Conservation (phyloP, 495 filamentous ascomycete species). For the Jackrogersella multiformis region DNA sequence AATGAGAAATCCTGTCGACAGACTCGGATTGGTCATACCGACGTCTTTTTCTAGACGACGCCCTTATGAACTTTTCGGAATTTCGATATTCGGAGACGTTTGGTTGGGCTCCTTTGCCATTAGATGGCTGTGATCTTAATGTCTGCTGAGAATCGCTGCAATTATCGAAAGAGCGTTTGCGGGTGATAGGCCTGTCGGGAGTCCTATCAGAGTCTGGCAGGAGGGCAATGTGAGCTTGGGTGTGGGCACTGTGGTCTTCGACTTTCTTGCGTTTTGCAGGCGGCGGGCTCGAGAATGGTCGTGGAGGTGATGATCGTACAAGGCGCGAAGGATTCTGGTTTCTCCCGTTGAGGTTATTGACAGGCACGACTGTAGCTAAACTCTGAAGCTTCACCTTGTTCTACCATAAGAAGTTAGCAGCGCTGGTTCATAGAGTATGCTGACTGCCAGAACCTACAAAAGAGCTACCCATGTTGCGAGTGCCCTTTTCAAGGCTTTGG, state of each 20-base stretch:
- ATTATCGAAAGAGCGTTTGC: conserved; percentile 34
- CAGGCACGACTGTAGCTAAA: conserved; percentile 19
- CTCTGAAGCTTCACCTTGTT: conserved; percentile 1
- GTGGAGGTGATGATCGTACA: conserved; percentile 1
- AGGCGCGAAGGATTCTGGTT: conserved; percentile 13
- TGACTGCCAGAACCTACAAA: neutral
- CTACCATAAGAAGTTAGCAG: conserved; percentile 18
- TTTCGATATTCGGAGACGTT: conserved; percentile 39
- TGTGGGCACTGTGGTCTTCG: conserved; percentile 14
- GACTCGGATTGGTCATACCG: neutral
- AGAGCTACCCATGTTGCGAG: conserved; percentile 19
- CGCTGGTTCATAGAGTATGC: neutral
- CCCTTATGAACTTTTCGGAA: conserved; percentile 7
- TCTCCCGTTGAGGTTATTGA: conserved; percentile 37
- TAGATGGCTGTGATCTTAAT: conserved; percentile 32
- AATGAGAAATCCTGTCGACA: conserved; percentile 1
- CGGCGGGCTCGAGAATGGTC: conserved; percentile 22
- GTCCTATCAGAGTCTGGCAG: neutral
- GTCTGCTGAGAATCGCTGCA: conserved; percentile 39
- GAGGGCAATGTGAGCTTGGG: conserved; percentile 17
- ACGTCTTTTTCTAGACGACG: conserved; percentile 16
- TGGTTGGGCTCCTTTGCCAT: conserved; percentile 22
- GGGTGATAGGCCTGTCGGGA: neutral
- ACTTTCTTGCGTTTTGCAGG: conserved; percentile 44
- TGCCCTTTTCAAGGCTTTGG: conserved; percentile 1